Percentiles rank a stretch among this genome's conserved stretches.
Conservation (phyloP, 2,329 filamentous ascomycete species). For the Monosporascus ibericus region DNA sequence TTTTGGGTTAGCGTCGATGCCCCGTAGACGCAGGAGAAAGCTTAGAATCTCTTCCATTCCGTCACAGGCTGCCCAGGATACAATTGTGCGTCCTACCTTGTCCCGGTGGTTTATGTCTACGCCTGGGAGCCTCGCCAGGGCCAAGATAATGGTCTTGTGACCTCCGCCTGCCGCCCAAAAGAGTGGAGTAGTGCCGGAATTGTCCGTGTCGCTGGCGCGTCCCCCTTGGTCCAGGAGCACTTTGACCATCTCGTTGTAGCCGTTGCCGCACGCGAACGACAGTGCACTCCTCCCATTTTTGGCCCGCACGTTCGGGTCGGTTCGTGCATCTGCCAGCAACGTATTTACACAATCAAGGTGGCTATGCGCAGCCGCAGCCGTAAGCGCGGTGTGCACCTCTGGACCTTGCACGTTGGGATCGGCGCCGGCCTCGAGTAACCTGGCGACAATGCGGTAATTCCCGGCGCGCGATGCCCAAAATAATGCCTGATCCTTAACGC, state of each 20-base stretch:
- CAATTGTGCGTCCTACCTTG: conserved; percentile 22
- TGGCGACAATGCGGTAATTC: conserved; percentile 13
- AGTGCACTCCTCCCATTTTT: conserved; percentile 23
- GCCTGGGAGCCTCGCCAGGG: conserved; percentile 15
- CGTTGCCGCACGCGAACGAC: conserved; percentile 26
- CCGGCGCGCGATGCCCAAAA: conserved; percentile 27
- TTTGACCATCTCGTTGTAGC: conserved; percentile 24
- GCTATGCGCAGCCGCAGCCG: conserved; percentile 21
- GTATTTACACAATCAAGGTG: conserved; percentile 18
- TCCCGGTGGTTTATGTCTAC: conserved; percentile 27
- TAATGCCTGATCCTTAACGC: conserved; percentile 13
- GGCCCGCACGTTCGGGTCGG: conserved; percentile 14
- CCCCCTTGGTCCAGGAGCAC: conserved; percentile 13
- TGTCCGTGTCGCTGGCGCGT: conserved; percentile 19
- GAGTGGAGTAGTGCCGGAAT: conserved; percentile 23
- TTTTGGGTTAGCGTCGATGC: conserved; percentile 20
- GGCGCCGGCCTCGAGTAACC: conserved; percentile 16
- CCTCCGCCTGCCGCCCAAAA: conserved; percentile 25
- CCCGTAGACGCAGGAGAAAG: conserved; percentile 16
- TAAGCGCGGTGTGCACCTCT: conserved; percentile 22
- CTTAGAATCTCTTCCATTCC: conserved; percentile 18
- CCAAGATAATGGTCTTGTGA: conserved; percentile 15
- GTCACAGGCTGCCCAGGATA: conserved; percentile 29
- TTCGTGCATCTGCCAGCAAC: conserved; percentile 20
- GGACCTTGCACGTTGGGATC: conserved; percentile 12